These are phyloP conservation scores for Lentinus tigrinus DNA, from an alignment of 768 basidiomycete species.

Conservation along the genomic window DNA sequence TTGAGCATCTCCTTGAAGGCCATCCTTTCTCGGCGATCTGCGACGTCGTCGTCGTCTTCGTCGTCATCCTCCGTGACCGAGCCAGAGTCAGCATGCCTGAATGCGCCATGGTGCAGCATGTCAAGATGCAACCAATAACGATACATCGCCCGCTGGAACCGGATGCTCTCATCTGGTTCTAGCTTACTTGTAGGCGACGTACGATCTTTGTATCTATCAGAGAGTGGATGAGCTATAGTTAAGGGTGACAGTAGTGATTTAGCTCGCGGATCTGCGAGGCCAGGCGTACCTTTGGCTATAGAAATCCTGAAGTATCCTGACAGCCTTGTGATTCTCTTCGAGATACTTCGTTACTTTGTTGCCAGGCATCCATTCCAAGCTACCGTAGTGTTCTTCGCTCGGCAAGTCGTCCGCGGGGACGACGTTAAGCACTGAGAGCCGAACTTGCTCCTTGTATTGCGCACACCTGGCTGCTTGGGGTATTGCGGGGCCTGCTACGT, in stretches of 20 bases:
- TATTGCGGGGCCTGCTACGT: slow-evolving; percentile 23
- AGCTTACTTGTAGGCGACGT: slow-evolving; percentile 31
- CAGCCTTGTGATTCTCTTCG: slow-evolving; percentile 24
- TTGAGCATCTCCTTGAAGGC: slow-evolving; percentile 4
- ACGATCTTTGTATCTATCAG: slow-evolving; percentile 37
- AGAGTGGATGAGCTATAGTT: not conserved
- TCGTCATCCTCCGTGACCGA: slow-evolving; percentile 12
- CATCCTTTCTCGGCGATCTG: not conserved
- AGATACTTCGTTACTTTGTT: slow-evolving; percentile 12
- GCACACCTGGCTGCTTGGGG: slow-evolving; percentile 20
- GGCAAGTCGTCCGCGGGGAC: slow-evolving; percentile 6
- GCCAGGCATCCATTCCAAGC: slow-evolving; percentile 19
- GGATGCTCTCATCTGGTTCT: slow-evolving; percentile 30
- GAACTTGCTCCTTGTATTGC: slow-evolving; percentile 1
- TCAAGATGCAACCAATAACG: slow-evolving; percentile 27
- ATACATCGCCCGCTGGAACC: slow-evolving; percentile 32
- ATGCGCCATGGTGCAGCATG: not conserved
- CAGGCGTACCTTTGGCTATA: slow-evolving; percentile 41
- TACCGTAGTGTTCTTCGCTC: slow-evolving; percentile 10
- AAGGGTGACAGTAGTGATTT: not conserved
- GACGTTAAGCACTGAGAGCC: no score
- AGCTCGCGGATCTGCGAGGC: no score
- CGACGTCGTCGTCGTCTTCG: slow-evolving; percentile 4
- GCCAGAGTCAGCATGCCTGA: not conserved
- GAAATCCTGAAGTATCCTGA: slow-evolving; percentile 34